Base-by-base conservation (phyloP, 2,329 filamentous ascomycete species). In the Aspergillus melleus region DNA sequence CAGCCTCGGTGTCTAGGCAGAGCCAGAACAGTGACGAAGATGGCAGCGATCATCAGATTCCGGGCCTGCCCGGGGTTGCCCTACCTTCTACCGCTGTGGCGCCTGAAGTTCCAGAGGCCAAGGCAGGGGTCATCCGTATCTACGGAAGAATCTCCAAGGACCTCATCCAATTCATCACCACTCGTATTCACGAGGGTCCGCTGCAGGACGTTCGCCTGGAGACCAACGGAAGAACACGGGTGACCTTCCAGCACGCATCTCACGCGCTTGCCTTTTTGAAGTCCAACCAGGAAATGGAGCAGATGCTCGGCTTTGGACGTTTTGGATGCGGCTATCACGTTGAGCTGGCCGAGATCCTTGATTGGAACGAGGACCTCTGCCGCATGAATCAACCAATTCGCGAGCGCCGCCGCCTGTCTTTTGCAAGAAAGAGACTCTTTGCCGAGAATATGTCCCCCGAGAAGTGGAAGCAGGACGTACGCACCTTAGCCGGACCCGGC, bases 371-470 rank as follows among this genome's bases (percentile, higher is more conserved):
- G 9, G 72, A 73, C 8, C 64, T 74, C 52, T 67, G 66, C 46
- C 70, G 70, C 30, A 78, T 78, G 76, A 69, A 69, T 39, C 62
- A 68, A 57, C 72, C 71, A 2, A 62, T 67, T 54, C 71, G 74
- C 49, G 76, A 78, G 60, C 72, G 77, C 32, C 76, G 77, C 22
- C 75, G 77, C 54, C 68, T 79, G 49, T 78, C 77, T 5, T 77
- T 79, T 67, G 74, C 73, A 42, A 70, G 75, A 47, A 70, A 74
- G 52, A 70, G 74, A 42, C 67, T 79, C 9, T 76, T 79, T 64
- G 70, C 68, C 10, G 70, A 72, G 50, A 65, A 68, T 16, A 61
- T 75, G 66, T 71, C 69, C 26, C 66, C 72, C 12, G 67, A 68
- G 12, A 72, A 69, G 49, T 77, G 77, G 68, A 69, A 68, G 55